Conservation (phyloP, 768 basidiomycete genomes). For the Leccinum obscurum region DNA sequence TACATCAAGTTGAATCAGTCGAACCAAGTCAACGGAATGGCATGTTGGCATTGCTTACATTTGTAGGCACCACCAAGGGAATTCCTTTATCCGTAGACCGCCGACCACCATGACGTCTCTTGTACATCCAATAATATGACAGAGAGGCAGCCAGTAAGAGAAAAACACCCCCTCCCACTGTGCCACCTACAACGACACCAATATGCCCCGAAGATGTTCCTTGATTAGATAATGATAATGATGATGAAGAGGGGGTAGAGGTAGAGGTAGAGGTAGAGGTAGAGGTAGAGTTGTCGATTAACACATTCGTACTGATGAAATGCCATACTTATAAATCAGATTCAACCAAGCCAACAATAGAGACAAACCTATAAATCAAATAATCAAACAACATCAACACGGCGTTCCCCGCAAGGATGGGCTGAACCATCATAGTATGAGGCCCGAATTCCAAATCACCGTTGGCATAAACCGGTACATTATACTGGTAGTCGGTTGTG, state of each 20-base stretch:
- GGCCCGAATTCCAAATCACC: conserved; percentile 1
- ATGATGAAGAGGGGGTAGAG: not conserved
- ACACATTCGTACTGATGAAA: conserved; percentile 4
- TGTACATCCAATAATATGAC: not conserved
- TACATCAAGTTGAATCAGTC: not conserved
- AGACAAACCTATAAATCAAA: conserved; percentile 20
- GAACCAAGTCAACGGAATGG: not conserved
- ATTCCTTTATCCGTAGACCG: not conserved
- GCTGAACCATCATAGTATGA: conserved; percentile 12
- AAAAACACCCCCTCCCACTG: not conserved
- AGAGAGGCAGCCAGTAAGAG: not conserved
- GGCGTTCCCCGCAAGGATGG: not conserved
- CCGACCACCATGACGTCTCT: not conserved
- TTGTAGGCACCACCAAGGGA: not conserved
- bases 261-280: not conserved
- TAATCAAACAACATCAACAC: conserved; percentile 20
- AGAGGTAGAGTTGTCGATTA: not conserved
- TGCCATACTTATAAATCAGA: not conserved
- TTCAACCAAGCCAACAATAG: not conserved
- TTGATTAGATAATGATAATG: not conserved
- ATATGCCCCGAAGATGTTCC: not conserved
- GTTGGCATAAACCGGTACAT: conserved; percentile 18
- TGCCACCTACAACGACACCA: conserved; percentile 7
- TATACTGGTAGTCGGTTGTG: conserved; percentile 11
- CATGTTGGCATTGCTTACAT: not conserved